phyloP scores from a whole-genome alignment of 2,329 filamentous ascomycete genomes.

The Paecilomyces variotii region DNA sequence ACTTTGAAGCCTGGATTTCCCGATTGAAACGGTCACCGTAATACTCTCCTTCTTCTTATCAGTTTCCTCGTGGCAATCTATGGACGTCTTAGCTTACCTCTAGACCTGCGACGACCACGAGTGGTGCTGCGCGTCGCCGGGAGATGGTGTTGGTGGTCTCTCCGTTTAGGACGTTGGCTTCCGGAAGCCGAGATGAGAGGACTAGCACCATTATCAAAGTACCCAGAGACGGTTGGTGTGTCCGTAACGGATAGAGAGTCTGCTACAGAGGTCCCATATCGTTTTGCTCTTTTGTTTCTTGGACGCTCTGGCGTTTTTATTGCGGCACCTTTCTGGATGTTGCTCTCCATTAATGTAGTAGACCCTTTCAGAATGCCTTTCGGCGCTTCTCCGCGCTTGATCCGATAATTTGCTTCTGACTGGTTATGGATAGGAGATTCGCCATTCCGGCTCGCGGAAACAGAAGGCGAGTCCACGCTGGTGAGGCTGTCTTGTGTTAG shows the following conservation, averaged over 20 bases:
- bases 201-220: conserved; percentile 19
- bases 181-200: conserved; percentile 21
- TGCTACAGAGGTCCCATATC: conserved; percentile 1
- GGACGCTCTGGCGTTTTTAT: conserved; percentile 5
- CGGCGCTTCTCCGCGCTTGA: neutral
- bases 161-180: conserved; percentile 11
- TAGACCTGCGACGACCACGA: conserved; percentile 15
- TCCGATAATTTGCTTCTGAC: neutral
- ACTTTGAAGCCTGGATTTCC: conserved; percentile 2
- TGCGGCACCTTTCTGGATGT: neutral
- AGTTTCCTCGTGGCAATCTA: conserved; percentile 2
- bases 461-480: conserved; percentile 1
- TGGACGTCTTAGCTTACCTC: conserved; percentile 15
- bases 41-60: conserved; percentile 17
- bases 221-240: conserved; percentile 11
- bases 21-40: conserved; percentile 24
- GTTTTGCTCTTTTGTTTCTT: conserved; percentile 10
- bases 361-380: neutral
- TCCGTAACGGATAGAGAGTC: conserved; percentile 6
- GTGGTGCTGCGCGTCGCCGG: conserved; percentile 6
- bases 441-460: neutral
- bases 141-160: conserved; percentile 7
- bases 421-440: neutral
- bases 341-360: neutral
- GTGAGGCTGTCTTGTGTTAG: conserved; percentile 1